These are phyloP conservation scores for Alternaria sp. DNA, from an alignment of 2,329 filamentous ascomycete genomes.

Conservation along the genomic window DNA sequence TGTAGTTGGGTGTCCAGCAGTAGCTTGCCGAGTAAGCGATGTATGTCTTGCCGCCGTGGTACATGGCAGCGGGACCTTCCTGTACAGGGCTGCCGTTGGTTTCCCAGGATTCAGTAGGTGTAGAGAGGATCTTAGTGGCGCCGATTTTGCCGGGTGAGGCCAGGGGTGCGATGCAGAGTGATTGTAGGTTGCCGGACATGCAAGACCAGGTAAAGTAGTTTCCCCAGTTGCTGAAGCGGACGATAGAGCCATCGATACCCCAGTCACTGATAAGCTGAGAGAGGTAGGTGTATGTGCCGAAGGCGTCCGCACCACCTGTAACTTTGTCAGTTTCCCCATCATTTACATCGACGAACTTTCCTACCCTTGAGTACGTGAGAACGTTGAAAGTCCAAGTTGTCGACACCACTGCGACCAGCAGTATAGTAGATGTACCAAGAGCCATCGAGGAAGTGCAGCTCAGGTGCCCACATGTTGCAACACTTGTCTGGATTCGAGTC, in stretches of 20 bases:
- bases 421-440: conserved; percentile 67
- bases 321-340: not conserved
- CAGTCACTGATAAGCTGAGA: conserved; percentile 57
- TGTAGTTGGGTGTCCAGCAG: conserved; percentile 65
- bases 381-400: conserved; percentile 60
- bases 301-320: conserved; percentile 61
- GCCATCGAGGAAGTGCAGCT: conserved; percentile 61
- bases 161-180: conserved; percentile 54
- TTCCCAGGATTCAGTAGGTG: conserved; percentile 63
- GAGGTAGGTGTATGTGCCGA: conserved; percentile 61
- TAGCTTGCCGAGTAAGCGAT: conserved; percentile 64
- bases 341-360: not conserved
- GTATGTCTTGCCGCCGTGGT: conserved; percentile 62
- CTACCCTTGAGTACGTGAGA: conserved; percentile 62
- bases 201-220: conserved; percentile 67
- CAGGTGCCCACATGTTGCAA: conserved; percentile 64
- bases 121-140: conserved; percentile 59
- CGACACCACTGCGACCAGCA: conserved; percentile 53
- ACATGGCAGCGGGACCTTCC: conserved; percentile 64
- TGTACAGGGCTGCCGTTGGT: conserved; percentile 61
- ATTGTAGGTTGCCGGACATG: conserved; percentile 57
- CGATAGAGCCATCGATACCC: conserved; percentile 62
- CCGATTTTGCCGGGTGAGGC: conserved; percentile 57
- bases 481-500: conserved; percentile 58
- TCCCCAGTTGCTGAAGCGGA: conserved; percentile 57